Conservation (phyloP, 2,329 filamentous ascomycete species). For the Trichophaea hybrida region DNA sequence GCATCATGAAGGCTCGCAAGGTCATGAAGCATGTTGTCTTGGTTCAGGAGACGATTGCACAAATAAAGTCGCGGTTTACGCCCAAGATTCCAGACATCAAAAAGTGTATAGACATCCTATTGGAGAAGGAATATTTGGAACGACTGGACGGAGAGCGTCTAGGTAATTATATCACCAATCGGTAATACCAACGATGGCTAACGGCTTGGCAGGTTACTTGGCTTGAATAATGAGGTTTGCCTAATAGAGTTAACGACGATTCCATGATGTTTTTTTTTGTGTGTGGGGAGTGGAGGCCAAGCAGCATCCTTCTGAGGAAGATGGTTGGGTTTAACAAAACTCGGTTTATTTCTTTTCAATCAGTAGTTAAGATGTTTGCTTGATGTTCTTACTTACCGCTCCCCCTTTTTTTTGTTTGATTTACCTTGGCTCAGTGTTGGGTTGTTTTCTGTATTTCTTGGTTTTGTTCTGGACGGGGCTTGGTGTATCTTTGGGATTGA, state of each 20-base stretch:
- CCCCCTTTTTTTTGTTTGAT: background rate
- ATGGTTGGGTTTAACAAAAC: background rate
- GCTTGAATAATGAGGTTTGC: constrained; percentile 8
- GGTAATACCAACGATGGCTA: constrained; percentile 4
- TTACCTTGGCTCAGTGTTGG: background rate
- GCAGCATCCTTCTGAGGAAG: background rate
- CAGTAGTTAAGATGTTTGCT: background rate
- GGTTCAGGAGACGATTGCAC: constrained; percentile 86
- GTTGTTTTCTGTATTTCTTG: background rate
- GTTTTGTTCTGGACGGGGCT: background rate
- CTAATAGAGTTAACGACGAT: background rate
- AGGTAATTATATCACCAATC: constrained; percentile 53
- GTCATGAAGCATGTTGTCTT: constrained; percentile 95
- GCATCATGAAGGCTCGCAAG: constrained; percentile 99
- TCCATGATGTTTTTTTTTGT: constrained; percentile 1
- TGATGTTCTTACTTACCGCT: background rate
- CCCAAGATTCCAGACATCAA: constrained; percentile 94
- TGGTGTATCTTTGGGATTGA: background rate
- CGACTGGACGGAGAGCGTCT: constrained; percentile 87
- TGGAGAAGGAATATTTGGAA: constrained; percentile 98
- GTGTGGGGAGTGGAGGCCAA: background rate
- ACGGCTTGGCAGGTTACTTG: constrained; percentile 20
- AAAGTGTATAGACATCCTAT: constrained; percentile 95
- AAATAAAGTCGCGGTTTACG: constrained; percentile 84
- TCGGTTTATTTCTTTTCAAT: background rate